phyloP scores from a whole-genome alignment of 2,329 filamentous ascomycete species.

The Zymoseptoria tritici region DNA sequence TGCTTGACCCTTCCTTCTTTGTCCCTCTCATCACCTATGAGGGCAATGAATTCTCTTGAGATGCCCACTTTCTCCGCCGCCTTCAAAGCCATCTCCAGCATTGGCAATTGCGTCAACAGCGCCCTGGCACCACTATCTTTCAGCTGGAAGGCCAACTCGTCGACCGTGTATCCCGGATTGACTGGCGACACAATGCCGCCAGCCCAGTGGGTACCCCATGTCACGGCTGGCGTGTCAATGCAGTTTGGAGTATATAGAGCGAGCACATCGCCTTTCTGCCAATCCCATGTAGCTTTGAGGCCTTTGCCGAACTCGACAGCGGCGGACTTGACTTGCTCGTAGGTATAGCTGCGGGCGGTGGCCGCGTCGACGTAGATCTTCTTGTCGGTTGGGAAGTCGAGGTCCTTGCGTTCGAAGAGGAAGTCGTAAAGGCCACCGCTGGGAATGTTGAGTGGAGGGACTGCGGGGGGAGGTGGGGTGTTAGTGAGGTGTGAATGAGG shows the following conservation, averaged over 20 bases:
- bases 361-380: conserved; percentile 70
- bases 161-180: conserved; percentile 76
- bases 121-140: conserved; percentile 68
- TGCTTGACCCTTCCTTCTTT: conserved; percentile 56
- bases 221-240: conserved; percentile 72
- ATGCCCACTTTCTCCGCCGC: conserved; percentile 67
- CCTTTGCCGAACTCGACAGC: conserved; percentile 73
- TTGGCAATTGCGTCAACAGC: conserved; percentile 63
- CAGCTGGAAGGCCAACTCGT: conserved; percentile 78
- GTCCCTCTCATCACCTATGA: conserved; percentile 65
- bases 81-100: conserved; percentile 56
- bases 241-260: conserved; percentile 77
- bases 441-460: conserved; percentile 60
- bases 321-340: conserved; percentile 54
- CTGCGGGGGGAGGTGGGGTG: conserved; percentile 36
- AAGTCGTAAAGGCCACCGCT: conserved; percentile 70
- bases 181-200: conserved; percentile 76
- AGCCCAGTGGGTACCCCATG: conserved; percentile 74
- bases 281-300: conserved; percentile 64
- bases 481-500: not conserved
- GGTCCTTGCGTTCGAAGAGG: conserved; percentile 62
- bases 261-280: conserved; percentile 76
- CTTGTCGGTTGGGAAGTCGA: conserved; percentile 63
- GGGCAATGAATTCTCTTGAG: conserved; percentile 61
- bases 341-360: conserved; percentile 64